Evolutionary conservation across 1,284 basidiomycete species (phyloP).

Genomic region (Coniferiporia sulphurascens): DNA sequence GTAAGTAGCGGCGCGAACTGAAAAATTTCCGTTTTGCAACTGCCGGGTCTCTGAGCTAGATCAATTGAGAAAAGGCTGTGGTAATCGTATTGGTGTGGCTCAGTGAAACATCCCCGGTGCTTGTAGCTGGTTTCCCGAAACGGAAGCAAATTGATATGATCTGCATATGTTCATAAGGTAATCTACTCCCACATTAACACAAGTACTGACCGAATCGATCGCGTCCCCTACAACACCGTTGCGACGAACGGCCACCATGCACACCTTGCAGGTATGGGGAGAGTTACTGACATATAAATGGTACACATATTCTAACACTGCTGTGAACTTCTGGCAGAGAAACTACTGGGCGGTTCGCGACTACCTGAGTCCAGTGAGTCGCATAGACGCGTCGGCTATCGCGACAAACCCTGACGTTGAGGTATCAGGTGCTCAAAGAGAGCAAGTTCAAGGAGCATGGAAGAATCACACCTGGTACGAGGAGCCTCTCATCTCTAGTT

Average conservation of each 20-base stretch:
- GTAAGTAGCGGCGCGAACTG: too few species aligned
- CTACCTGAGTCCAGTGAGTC: conserved; percentile 86
- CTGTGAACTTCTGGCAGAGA: conserved; percentile 35
- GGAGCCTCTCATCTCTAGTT: conserved; percentile 9
- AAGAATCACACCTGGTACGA: conserved; percentile 87
- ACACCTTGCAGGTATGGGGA: conserved; percentile 9
- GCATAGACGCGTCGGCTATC: conserved; percentile 23
- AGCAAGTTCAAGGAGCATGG: conserved; percentile 99
- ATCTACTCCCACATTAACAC: neutral
- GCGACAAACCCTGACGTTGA: conserved; percentile 25
- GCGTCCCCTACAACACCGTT: neutral
- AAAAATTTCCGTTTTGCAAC: too few species aligned
- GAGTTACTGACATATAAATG: neutral
- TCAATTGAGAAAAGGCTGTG: too few species aligned
- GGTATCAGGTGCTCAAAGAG: conserved; percentile 82
- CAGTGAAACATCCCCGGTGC: too few species aligned
- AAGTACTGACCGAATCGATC: conserved; percentile 7
- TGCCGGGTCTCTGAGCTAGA: too few species aligned
- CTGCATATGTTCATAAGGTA: neutral
- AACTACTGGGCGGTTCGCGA: conserved; percentile 95
- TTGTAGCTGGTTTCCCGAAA: neutral
- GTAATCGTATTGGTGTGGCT: too few species aligned
- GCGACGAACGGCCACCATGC: conserved; percentile 16
- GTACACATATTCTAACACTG: neutral
- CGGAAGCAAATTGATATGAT: neutral